Base-by-base conservation (phyloP, 2,329 filamentous ascomycete species). In the Penicillium corylophilum region DNA sequence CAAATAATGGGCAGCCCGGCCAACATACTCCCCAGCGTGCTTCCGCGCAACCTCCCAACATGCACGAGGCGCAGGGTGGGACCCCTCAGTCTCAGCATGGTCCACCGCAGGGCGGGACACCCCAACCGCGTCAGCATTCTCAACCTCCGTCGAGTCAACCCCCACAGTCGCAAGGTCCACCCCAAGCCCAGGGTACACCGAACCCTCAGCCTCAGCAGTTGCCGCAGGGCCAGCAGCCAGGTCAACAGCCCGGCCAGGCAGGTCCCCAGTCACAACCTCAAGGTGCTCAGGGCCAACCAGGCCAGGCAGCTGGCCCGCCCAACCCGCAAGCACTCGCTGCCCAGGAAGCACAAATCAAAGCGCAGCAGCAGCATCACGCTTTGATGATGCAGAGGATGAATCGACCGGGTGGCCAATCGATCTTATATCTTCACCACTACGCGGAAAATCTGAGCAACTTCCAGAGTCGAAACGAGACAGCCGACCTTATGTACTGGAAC, bases 401-500 rank as follows among this genome's bases (percentile, higher is more conserved):
- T 15, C 66, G 72, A 47, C 73, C 39, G 22, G 5, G 71, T 51
- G 75, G 75, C 23, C 65, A 73, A 18, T 75, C 77, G 20, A 78
- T 83, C 10, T 57, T 84, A 52, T 77, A 76, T 56, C 65, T 86
- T 35, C 72, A 83, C 56, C 74, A 74, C 41, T 84, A 84, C 57
- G 78, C 80, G 9, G 81, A 85, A 57, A 73, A 79, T 42, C 68
- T 86, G 16, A 79, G 80, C 52, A 72, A 67, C 41, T 83, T 79
- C 61, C 87, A 66, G 80, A 80, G 77, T 45, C 70, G 77, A 13
- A 84, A 83, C 63, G 80, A 82, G 59, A 80, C 82, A 54, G 85
- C 87, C 53, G 87, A 91, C 64, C 73, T 95, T 4, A 72, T 77
- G 0, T 88, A 89, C 64, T 97, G 93, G 93, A 82, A 87, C 58